These are phyloP conservation scores for Plasmodium fragile DNA, from an alignment of 169 alveolate genomes.

Conservation along the genomic window DNA sequence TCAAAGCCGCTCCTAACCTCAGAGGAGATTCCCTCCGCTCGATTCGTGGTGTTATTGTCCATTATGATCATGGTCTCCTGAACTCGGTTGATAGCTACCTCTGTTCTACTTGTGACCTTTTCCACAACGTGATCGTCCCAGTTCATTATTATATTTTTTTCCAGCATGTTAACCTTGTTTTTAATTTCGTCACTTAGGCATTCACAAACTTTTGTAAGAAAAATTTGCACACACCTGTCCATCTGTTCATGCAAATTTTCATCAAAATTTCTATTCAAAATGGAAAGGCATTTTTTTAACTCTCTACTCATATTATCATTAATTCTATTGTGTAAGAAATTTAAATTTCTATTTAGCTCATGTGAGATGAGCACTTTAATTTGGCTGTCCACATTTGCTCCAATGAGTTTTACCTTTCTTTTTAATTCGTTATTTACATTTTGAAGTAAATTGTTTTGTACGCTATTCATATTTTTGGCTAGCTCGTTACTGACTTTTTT, in stretches of 20 bases:
- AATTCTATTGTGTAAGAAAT: conserved; percentile 7
- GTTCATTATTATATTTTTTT: not conserved
- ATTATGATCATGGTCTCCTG: not conserved
- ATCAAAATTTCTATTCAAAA: conserved; percentile 44
- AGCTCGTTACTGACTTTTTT: not conserved
- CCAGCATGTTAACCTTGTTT: not conserved
- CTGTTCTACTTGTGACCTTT: not conserved
- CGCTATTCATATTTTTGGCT: conserved; percentile 2
- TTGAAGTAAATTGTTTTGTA: conserved; percentile 27
- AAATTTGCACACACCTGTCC: not conserved
- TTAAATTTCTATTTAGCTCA: conserved; percentile 16
- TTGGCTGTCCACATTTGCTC: conserved; percentile 8
- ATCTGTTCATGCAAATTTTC: conserved; percentile 39
- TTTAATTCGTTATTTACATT: conserved; percentile 38
- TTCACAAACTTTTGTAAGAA: not conserved
- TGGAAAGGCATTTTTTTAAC: conserved; percentile 20
- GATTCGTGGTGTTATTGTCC: not conserved
- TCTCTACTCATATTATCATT: conserved; percentile 44
- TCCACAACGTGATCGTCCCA: not conserved
- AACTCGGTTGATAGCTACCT: not conserved
- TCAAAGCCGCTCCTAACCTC: not conserved
- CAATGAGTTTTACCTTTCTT: conserved; percentile 20
- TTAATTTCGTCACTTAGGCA: not conserved
- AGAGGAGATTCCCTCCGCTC: not conserved
- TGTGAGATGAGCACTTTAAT: conserved; percentile 12